These are phyloP conservation scores for Acer yangbiense DNA, from an alignment of 345 rosid species.

Conservation along the genomic window DNA sequence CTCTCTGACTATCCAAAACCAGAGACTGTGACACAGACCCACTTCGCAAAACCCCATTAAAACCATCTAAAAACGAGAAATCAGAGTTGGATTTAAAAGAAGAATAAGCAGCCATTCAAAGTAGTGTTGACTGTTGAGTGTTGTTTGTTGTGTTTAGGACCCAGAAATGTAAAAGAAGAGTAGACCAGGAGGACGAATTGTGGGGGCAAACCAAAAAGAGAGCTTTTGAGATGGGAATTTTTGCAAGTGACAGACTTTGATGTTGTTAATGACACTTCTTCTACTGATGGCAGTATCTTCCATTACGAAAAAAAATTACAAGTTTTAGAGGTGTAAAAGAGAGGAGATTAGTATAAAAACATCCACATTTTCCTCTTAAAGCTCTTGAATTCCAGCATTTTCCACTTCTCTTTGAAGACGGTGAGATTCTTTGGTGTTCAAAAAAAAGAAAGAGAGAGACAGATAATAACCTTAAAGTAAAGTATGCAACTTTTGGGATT, in stretches of 20 bases:
- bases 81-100: slow-evolving; percentile 37
- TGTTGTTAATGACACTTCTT: slow-evolving; percentile 25
- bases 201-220: slow-evolving; percentile 77
- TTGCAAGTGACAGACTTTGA: slow-evolving; percentile 40
- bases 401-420: slow-evolving; percentile 17
- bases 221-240: slow-evolving; percentile 59
- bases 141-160: slow-evolving; percentile 21
- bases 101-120: slow-evolving; percentile 41
- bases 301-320: slow-evolving; percentile 40
- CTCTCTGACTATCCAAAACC: slow-evolving; percentile 53
- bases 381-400: slow-evolving; percentile 36
- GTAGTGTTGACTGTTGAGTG: no score
- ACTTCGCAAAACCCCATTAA: slow-evolving; percentile 29
- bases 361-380: slow-evolving; percentile 52
- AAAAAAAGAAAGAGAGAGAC: neutral
- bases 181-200: slow-evolving; percentile 69
- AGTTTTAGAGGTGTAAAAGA: slow-evolving; percentile 15
- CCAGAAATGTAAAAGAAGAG: slow-evolving; percentile 28
- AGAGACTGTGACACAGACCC: slow-evolving; percentile 46
- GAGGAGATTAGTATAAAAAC: slow-evolving; percentile 33
- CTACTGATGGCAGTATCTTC: slow-evolving; percentile 41
- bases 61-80: slow-evolving; percentile 30
- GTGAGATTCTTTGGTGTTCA: slow-evolving; percentile 15
- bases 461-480: slow-evolving; percentile 8
- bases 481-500: slow-evolving; percentile 9